Percentiles rank a stretch among this genome's conserved stretches.
Evolutionary conservation across 345 rosid genomes (phyloP).

Genomic region (Heritiera littoralis): DNA sequence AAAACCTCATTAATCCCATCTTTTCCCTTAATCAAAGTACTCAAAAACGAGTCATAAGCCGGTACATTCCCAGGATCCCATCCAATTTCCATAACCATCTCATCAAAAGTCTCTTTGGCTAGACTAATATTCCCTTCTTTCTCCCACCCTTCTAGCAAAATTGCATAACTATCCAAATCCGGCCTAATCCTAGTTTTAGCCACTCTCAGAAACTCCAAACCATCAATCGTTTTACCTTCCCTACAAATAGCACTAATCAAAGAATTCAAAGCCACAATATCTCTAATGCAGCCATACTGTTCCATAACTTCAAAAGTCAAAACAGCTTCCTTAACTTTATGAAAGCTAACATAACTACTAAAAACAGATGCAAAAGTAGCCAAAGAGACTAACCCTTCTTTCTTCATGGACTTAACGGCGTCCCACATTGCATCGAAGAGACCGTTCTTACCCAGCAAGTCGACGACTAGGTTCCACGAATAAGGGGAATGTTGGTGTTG

Average conservation of each 20-base stretch:
- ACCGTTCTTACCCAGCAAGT: slow-evolving; percentile 56
- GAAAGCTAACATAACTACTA: slow-evolving; percentile 50
- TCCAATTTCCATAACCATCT: slow-evolving; percentile 54
- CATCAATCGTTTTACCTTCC: slow-evolving; percentile 46
- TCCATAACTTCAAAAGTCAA: slow-evolving; percentile 57
- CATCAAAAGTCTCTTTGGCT: slow-evolving; percentile 38
- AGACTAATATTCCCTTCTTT: slow-evolving; percentile 43
- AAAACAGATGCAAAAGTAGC: slow-evolving; percentile 70
- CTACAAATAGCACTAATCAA: slow-evolving; percentile 65
- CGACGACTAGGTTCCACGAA: slow-evolving; percentile 71
- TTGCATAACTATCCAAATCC: slow-evolving; percentile 53
- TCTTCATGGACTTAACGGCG: slow-evolving; percentile 57
- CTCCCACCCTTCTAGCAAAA: slow-evolving; percentile 67
- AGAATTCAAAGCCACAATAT: slow-evolving; percentile 55
- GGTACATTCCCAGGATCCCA: slow-evolving; percentile 57
- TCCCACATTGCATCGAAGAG: slow-evolving; percentile 76
- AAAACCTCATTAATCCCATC: slow-evolving; percentile 45
- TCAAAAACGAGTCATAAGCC: slow-evolving; percentile 51
- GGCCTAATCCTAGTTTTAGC: slow-evolving; percentile 44
- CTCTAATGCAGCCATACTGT: slow-evolving; percentile 43
- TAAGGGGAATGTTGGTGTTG: slow-evolving; percentile 54
- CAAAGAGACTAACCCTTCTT: slow-evolving; percentile 45
- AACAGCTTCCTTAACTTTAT: slow-evolving; percentile 44
- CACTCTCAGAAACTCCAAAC: slow-evolving; percentile 39
- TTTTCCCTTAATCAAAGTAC: slow-evolving; percentile 45